phyloP scores from a whole-genome alignment of 768 basidiomycete genomes.

The Galerina marginata region DNA sequence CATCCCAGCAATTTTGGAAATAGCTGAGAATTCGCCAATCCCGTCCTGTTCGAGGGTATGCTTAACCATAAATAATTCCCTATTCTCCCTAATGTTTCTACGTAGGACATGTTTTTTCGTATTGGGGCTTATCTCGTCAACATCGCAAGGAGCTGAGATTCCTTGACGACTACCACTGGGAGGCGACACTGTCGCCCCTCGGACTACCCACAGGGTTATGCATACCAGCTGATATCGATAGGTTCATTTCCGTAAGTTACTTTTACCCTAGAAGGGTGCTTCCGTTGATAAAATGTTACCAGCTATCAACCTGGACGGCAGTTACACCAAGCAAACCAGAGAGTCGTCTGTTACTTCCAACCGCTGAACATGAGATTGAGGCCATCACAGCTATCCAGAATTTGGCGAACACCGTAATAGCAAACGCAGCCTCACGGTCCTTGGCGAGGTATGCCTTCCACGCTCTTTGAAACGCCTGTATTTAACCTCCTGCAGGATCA shows the following conservation, averaged over 20 bases:
- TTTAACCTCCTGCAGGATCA: conserved; percentile 56
- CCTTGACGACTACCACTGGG: conserved; percentile 92
- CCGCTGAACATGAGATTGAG: conserved; percentile 75
- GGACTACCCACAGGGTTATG: conserved; percentile 91
- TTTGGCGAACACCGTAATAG: conserved; percentile 93
- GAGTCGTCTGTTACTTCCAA: conserved; percentile 65
- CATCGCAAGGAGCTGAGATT: conserved; percentile 94
- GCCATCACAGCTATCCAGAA: conserved; percentile 91
- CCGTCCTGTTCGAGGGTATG: conserved; percentile 94
- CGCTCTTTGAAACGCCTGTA: conserved; percentile 1
- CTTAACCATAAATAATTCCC: conserved; percentile 1
- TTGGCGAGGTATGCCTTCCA: conserved; percentile 68
- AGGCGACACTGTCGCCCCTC: conserved; percentile 85
- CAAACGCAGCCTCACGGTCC: conserved; percentile 91
- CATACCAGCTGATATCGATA: conserved; percentile 82
- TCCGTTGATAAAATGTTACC: conserved; percentile 1
- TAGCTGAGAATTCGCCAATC: conserved; percentile 87
- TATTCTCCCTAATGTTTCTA: conserved; percentile 1
- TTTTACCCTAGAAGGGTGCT: background rate
- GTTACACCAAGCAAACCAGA: conserved; percentile 41
- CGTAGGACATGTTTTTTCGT: conserved; percentile 96
- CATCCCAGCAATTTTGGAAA: conserved; percentile 87
- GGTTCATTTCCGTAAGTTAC: conserved; percentile 74
- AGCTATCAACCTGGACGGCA: conserved; percentile 77
- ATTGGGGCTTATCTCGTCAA: conserved; percentile 90